Base-by-base conservation (phyloP, 2,329 filamentous ascomycete species). In the Clarireedia homoeocarpa region DNA sequence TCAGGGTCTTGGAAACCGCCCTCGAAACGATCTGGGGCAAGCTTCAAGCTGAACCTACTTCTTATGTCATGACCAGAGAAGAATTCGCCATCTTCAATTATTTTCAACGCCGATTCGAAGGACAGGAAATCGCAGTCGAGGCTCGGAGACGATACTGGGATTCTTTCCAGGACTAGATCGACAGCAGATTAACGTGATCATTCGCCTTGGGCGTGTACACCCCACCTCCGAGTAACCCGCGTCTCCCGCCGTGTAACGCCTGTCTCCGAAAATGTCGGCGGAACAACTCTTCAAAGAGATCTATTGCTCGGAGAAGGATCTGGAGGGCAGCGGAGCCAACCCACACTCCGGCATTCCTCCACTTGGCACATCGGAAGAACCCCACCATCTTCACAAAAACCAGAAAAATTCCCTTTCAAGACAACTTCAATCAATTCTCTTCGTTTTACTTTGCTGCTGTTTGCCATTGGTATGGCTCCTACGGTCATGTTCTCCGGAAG, bases 21-120 rank as follows among this genome's bases (percentile, higher is more conserved):
- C 74, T 90, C 50, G 67, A 72, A 1, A 75, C 80, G 60, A 81
- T 91, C 61, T 92, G 88, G 88, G 69, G 67, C 45, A 84, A 82
- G 63, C 78, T 95, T 56, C 73, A 84, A 64, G 74, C 76, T 3
- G 74, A 85, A 34, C 87, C 87, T 1, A 72, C 80, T 51, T 75
- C 76, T n/a, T 95, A 92, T 71, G 71, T 94, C 61, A 83, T 95
- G 75, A 83, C 76, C 36, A 76, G 79, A 60, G 83, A 89, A 71
- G 89, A 95, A 72, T 95, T 94, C 66, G 83, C 88, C 54, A 78
- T 95, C 58, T 91, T 95, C 81, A 95, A 94, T 75, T 92, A 86
- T 71, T 92, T 87, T 70, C 85, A 88, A 60, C 72, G 79, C 60
- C 80, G 85, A 9, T 90, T 86, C 67, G 70, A 74, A 30, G 80